These are phyloP conservation scores for Ascochyta pisi DNA, from an alignment of 2,329 filamentous ascomycete genomes.

Conservation along the genomic window DNA sequence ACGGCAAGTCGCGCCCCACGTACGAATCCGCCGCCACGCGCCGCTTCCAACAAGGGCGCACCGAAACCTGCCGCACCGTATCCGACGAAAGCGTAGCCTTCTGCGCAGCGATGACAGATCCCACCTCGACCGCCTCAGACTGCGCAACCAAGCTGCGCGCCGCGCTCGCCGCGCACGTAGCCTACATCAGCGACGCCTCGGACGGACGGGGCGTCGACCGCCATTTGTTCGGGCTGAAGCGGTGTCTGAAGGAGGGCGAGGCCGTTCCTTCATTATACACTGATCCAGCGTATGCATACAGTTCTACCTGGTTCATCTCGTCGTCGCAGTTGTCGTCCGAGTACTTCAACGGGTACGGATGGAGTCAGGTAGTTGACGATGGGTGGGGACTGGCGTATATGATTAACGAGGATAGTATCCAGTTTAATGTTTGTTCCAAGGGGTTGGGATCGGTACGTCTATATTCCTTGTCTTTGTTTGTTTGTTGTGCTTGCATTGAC, in stretches of 20 bases:
- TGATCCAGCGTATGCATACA: constrained; percentile 87
- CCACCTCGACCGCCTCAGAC: constrained; percentile 65
- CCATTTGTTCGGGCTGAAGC: constrained; percentile 97
- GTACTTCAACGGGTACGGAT: constrained; percentile 99
- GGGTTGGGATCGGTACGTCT: constrained; percentile 70
- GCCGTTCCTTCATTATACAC: constrained; percentile 82
- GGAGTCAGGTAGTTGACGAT: constrained; percentile 95
- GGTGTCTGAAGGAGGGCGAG: constrained; percentile 80
- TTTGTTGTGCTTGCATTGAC: too few relatives aligned
- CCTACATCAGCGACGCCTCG: constrained; percentile 88
- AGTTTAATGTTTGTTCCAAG: constrained; percentile 98
- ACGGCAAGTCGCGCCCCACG: constrained; percentile 94
- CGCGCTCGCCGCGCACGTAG: constrained; percentile 80
- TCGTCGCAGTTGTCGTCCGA: constrained; percentile 91
- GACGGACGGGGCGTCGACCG: constrained; percentile 95
- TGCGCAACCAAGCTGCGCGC: constrained; percentile 79
- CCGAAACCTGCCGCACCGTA: constrained; percentile 92
- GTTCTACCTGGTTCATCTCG: constrained; percentile 85
- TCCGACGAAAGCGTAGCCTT: constrained; percentile 91
- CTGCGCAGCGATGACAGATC: constrained; percentile 84
- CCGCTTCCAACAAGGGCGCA: constrained; percentile 94
- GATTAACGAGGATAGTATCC: constrained; percentile 99
- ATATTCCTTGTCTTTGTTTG: too few relatives aligned
- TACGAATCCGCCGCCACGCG: constrained; percentile 96
- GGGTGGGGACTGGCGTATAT: constrained; percentile 99